Conservation (phyloP, 1,139 yeast species). For the Geotrichum aggregatum region DNA sequence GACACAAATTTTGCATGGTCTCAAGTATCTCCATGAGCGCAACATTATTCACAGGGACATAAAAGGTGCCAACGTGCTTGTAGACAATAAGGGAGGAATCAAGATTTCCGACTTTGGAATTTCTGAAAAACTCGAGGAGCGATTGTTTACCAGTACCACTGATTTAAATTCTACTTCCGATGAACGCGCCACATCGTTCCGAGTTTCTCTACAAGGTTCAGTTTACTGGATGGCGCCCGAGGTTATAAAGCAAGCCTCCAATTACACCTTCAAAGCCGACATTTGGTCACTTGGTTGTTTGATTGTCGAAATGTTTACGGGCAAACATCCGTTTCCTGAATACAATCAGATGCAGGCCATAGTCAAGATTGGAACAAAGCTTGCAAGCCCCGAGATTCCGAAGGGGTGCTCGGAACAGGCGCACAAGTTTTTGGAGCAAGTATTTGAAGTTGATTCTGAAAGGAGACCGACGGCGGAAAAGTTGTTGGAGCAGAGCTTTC, state of each 20-base stretch:
- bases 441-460: conserved; percentile 72
- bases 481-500: conserved; percentile 55
- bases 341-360: conserved; percentile 95
- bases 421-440: conserved; percentile 57
- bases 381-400: conserved; percentile 72
- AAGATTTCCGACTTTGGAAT: conserved; percentile 94
- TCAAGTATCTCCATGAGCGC: conserved; percentile 73
- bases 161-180: too few species aligned
- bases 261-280: conserved; percentile 86
- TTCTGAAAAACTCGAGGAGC: conserved; percentile 60
- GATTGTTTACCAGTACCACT: conserved; percentile 22
- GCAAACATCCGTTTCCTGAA: conserved; percentile 89
- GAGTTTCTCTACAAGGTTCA: conserved; percentile 88
- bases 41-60: conserved; percentile 88
- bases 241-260: conserved; percentile 84
- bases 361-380: conserved; percentile 79
- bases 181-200: too few species aligned
- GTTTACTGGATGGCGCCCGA: conserved; percentile 99
- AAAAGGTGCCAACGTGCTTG: conserved; percentile 87
- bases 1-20: conserved; percentile 76
- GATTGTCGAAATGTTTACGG: conserved; percentile 90
- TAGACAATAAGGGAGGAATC: conserved; percentile 85
- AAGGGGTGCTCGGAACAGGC: conserved; percentile 68
- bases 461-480: conserved; percentile 72
- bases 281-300: conserved; percentile 95